Evolutionary conservation across 805 yeast genomes (phyloP), one percentile per base, ranked within the genome.

Genomic region (Yamadazyma laniorum): DNA sequence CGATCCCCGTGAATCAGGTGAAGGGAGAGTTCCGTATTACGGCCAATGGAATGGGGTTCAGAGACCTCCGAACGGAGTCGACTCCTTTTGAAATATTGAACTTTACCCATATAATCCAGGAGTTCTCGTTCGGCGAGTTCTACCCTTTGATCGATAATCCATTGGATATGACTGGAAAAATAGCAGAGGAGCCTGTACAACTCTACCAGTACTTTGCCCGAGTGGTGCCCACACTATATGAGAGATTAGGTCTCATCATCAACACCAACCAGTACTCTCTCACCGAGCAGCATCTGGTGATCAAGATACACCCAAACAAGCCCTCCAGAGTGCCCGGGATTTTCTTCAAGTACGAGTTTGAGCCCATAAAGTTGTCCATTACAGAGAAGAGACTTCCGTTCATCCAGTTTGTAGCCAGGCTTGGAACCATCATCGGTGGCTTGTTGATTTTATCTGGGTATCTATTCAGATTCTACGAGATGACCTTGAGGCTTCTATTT

Each of bases 81-180:
- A 69, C 73, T 8, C 77, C 76, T 1, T 23, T 53, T 6, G 77
- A 77, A 27, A 62, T 72, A 16, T 62, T 86, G 42, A 85, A 91
- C 54, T 84, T 91, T 56, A 75, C 95, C 1, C 99, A 93, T 61
- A 78, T 79, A 4, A 82, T 93, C 43, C 77, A 77, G 43, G 98
- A 91, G 59, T 77, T 89, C 45, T 88, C 97, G 8, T 91, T 82
- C 62, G 99, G 99, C 11, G 86, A 79, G 25, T 89, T 84, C 59
- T 89, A 79, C 54, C 97, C 99, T 3, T 83, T 76, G 50, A 71
- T 90, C 45, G 74, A 82, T 49, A 91, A 91, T 55, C 95, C 96
- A n/a, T 71, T 93, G 46, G 98, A 93, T 58, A 71, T 70, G 32
- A 82, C 91, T 0, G 83, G 79, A 1, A 77, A 81, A 48, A 56